Base-by-base conservation (phyloP, 331 rosid species). In the Erythrophleum ivorense region DNA sequence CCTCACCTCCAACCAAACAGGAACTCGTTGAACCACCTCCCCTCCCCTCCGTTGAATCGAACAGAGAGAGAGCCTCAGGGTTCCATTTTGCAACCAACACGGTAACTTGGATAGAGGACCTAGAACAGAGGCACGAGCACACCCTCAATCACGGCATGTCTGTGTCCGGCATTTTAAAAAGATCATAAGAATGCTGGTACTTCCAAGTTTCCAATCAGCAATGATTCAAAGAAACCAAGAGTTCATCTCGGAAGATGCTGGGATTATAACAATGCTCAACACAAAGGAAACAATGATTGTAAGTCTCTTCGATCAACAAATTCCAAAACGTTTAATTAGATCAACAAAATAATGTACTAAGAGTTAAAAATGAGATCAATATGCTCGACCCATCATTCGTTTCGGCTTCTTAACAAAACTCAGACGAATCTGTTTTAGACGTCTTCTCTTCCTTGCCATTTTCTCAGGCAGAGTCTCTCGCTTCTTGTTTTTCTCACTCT, bases 381-480 rank as follows among this genome's bases (percentile, higher is more conserved):
- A 66, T 48, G 81, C 74, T 64, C 96, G 86, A 2, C 92, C 83
- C 91, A 78, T 85, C 72, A 7, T 58, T 63, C 82, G 46, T 29
- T 73, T 89, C 0, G 99, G 95, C 80, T 92, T 92, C 95, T 91
- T 93, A 59, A 93, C 99, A 31, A 85, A 95, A 86, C 97, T 95
- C 85, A 95, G 48, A 9, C 99, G 89, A 81, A 93, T 93, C 86
- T 93, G 90, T 77, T 92, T 91, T 71, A 95, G 80, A 54, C 91
- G 90, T 12, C 94, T 91, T 87, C 95, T 93, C 91, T 95, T 95
- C 91, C 97, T 91, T 2, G 92, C 97, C 98, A 88, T 95, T 86
- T 95, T 95, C 90, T 95, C 99, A 0, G 98, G 99, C 83, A 95
- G 85, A 8, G 99, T 93, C 87, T 93, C 97, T 84, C 97, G 82